These are phyloP conservation scores for Scopulariopsis brevicaulis DNA, from an alignment of 2,329 filamentous ascomycete genomes.

Conservation along the genomic window DNA sequence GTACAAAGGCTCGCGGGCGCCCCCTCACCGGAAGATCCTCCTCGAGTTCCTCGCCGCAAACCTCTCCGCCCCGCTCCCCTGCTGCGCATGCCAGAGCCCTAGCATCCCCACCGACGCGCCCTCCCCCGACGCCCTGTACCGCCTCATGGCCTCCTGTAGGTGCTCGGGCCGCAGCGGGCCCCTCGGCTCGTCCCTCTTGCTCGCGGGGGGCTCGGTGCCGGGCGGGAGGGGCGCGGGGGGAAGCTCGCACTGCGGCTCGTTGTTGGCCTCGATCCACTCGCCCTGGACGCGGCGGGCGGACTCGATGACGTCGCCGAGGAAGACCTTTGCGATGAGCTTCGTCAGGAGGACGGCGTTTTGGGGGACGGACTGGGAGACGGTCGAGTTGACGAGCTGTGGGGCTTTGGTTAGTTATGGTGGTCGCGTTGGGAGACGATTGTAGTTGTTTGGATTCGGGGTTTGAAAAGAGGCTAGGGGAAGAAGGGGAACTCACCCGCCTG, in stretches of 20 bases:
- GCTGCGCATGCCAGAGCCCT: slow-evolving; percentile 49
- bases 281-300: slow-evolving; percentile 57
- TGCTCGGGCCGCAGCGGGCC: slow-evolving; percentile 63
- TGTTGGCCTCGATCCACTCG: slow-evolving; percentile 52
- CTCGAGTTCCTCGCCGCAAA: slow-evolving; percentile 42
- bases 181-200: slow-evolving; percentile 18
- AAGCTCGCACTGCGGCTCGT: slow-evolving; percentile 45
- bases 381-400: slow-evolving; percentile 62
- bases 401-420: not conserved
- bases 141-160: slow-evolving; percentile 58
- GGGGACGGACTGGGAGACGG: slow-evolving; percentile 68
- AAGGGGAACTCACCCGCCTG: slow-evolving; percentile 40
- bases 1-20: not conserved
- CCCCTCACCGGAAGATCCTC: slow-evolving; percentile 38
- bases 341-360: slow-evolving; percentile 65
- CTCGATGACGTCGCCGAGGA: slow-evolving; percentile 66
- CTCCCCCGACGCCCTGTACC: slow-evolving; percentile 53
- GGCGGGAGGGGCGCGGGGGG: slow-evolving; percentile 26
- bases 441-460: not conserved
- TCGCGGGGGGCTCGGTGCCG: not conserved
- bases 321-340: slow-evolving; percentile 64
- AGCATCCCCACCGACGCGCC: slow-evolving; percentile 51
- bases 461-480: too few relatives aligned
- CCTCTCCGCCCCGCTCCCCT: slow-evolving; percentile 45
- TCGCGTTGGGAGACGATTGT: not conserved